These are phyloP conservation scores for Neofusicoccum sp. DNA, from an alignment of 2,329 filamentous ascomycete species.

Conservation along the genomic window DNA sequence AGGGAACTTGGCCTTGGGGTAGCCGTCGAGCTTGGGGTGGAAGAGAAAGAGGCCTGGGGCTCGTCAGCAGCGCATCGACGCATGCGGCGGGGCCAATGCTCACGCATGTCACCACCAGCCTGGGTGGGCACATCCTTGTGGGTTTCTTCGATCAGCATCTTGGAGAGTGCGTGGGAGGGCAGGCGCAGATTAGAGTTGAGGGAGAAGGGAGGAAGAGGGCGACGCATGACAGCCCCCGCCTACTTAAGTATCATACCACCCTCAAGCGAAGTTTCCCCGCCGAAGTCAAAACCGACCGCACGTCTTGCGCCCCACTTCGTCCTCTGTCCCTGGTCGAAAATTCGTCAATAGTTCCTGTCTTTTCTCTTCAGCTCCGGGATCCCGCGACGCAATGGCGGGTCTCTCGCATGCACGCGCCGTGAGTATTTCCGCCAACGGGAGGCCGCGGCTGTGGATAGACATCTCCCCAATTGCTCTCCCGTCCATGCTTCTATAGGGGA, in stretches of 20 bases:
- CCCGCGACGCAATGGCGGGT: too few relatives aligned
- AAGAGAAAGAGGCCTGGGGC: conserved; percentile 78
- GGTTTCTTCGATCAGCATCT: conserved; percentile 60
- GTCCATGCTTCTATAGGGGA: too few relatives aligned
- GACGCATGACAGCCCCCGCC: not conserved
- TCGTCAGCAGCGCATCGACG: not conserved
- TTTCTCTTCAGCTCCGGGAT: too few relatives aligned
- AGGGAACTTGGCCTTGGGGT: conserved; percentile 85
- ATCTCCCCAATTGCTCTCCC: too few relatives aligned
- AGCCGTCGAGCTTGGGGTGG: conserved; percentile 79
- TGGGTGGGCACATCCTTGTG: conserved; percentile 60
- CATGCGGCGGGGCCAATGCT: conserved; percentile 22
- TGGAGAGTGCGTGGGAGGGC: not conserved
- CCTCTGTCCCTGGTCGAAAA: too few relatives aligned
- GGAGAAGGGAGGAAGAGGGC: not conserved
- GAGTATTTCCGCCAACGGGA: too few relatives aligned
- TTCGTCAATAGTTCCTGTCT: too few relatives aligned
- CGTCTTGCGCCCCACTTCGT: not conserved
- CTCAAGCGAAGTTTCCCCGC: conserved; percentile 6
- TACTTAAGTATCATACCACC: not conserved
- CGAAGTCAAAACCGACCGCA: conserved; percentile 3
- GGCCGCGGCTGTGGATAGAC: too few relatives aligned
- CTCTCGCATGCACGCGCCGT: too few relatives aligned
- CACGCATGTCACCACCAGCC: conserved; percentile 60
- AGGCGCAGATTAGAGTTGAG: not conserved